Evolutionary conservation across 257 asterid genomes (phyloP).

Genomic region (Solanum habrochaites): DNA sequence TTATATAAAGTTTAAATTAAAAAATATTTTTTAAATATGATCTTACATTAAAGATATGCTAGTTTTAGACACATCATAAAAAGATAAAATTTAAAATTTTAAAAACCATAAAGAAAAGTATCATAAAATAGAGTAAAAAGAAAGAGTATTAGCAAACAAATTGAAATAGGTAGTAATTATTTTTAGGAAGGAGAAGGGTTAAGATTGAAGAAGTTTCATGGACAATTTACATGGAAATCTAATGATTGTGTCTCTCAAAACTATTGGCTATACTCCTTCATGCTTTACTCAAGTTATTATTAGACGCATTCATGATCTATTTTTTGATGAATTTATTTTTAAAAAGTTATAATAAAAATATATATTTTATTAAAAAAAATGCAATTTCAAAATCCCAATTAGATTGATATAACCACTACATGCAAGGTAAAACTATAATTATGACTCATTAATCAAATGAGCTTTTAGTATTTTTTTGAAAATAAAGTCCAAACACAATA

Average conservation of each 20-base stretch:
- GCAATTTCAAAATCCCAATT: background rate
- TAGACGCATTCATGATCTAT: no score
- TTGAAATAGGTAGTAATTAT: background rate
- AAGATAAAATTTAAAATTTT: background rate
- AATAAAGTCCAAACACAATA: background rate
- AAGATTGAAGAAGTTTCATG: background rate
- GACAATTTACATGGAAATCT: background rate
- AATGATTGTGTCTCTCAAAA: conserved; percentile 2
- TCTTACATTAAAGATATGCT: background rate
- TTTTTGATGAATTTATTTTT: no score
- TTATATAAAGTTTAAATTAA: background rate
- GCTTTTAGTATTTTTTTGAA: background rate
- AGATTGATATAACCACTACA: background rate
- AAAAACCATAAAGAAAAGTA: background rate
- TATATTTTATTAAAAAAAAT: no score
- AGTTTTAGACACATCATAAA: background rate
- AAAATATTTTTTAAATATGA: no score
- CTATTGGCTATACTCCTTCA: background rate
- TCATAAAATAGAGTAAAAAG: background rate
- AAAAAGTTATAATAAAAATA: background rate
- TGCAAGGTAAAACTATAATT: background rate
- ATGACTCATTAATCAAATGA: background rate
- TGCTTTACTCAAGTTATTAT: background rate
- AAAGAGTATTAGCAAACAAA: background rate
- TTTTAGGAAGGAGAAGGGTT: background rate